Conservation (phyloP, 164 flowering plant genomes). For the Warburgia ugandensis region DNA sequence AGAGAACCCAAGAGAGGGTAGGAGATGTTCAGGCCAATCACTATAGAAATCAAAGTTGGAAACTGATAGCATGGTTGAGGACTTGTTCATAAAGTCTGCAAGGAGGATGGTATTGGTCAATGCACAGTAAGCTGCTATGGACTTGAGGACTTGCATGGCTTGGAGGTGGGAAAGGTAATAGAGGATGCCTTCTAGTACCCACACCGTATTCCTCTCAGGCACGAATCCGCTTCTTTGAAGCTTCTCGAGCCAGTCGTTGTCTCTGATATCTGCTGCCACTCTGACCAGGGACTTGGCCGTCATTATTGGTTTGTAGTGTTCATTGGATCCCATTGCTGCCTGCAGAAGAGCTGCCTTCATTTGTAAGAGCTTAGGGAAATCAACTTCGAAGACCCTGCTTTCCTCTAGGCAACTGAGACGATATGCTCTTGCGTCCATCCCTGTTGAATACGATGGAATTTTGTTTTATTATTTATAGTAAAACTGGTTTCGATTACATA, state of each 20-base stretch:
- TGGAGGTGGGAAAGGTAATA: constrained; percentile 59
- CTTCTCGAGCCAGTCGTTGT: constrained; percentile 64
- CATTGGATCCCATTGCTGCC: constrained; percentile 42
- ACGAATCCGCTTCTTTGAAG: constrained; percentile 62
- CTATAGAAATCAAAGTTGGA: constrained; percentile 71
- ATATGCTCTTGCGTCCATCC: constrained; percentile 89
- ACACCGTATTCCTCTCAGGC: constrained; percentile 64
- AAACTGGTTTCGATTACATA: too few species aligned
- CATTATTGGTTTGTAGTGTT: constrained; percentile 25
- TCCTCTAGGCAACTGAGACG: constrained; percentile 66
- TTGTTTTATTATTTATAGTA: too few species aligned
- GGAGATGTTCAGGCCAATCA: constrained; percentile 87
- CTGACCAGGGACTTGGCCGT: constrained; percentile 68
- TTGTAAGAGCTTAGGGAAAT: constrained; percentile 63
- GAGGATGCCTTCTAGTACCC: constrained; percentile 85
- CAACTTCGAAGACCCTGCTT: constrained; percentile 67
- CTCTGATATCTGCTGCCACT: constrained; percentile 71
- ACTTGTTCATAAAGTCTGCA: constrained; percentile 88
- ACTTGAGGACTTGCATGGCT: constrained; percentile 65
- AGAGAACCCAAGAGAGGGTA: constrained; percentile 79
- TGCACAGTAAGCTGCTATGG: constrained; percentile 50
- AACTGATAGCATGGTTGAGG: constrained; percentile 50
- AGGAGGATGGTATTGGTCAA: constrained; percentile 58
- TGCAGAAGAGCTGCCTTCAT: constrained; percentile 58
- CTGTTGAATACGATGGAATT: too few species aligned